These are phyloP conservation scores for Arbutus unedo DNA, from an alignment of 148 eudicot species.

Conservation along the genomic window DNA sequence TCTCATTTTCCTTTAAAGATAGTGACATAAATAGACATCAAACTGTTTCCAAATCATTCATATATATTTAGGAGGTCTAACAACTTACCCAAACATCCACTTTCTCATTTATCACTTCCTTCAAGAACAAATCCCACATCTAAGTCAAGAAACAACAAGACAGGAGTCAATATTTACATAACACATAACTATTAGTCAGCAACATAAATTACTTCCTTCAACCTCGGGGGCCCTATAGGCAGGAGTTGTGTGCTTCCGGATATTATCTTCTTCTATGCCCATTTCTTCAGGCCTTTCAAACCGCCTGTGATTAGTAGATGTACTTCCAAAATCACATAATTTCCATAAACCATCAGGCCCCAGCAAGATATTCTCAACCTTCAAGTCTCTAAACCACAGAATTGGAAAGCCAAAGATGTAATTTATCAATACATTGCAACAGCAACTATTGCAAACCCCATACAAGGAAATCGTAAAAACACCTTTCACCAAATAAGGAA, in stretches of 20 bases:
- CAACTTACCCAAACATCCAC: constrained; percentile 98
- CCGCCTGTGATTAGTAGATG: constrained; percentile 87
- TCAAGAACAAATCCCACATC: constrained; percentile 97
- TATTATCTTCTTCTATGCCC: constrained; percentile 98
- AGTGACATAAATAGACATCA: neutral
- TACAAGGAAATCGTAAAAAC: neutral
- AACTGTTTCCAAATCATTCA: neutral
- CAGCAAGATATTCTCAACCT: constrained; percentile 90
- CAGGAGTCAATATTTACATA: constrained; percentile 26
- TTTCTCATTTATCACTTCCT: constrained; percentile 89
- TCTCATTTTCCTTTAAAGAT: neutral
- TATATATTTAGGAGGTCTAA: neutral
- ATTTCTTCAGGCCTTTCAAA: constrained; percentile 97
- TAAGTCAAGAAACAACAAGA: constrained; percentile 39
- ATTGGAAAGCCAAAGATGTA: constrained; percentile 13
- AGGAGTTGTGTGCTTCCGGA: constrained; percentile 97
- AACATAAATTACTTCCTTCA: constrained; percentile 30
- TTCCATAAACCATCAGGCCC: constrained; percentile 95
- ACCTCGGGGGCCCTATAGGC: constrained; percentile 99
- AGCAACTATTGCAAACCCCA: neutral
- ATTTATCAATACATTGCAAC: neutral
- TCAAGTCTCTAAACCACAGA: constrained; percentile 66
- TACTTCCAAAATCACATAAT: constrained; percentile 96
- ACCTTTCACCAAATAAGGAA: constrained; percentile 7
- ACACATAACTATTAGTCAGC: constrained; percentile 8